These are phyloP conservation scores for Brettanomyces naardenensis DNA, from an alignment of 805 yeast species.

Conservation along the genomic window DNA sequence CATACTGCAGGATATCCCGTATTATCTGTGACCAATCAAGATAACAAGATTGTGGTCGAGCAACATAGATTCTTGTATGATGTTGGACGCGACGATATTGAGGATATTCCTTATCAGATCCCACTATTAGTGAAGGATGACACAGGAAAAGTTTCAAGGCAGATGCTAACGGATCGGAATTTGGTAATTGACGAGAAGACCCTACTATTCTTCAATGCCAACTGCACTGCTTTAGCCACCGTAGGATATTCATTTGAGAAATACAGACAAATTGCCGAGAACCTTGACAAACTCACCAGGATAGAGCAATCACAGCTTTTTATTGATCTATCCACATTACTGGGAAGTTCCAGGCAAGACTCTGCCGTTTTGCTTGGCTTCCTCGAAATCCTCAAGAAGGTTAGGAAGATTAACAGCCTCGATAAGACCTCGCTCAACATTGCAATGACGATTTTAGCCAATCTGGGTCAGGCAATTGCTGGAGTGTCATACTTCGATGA, in stretches of 20 bases:
- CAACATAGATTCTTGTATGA: slow-evolving; percentile 32
- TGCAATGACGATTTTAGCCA: slow-evolving; percentile 28
- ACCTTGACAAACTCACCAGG: slow-evolving; percentile 17
- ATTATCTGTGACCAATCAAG: slow-evolving; percentile 35
- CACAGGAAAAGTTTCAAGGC: slow-evolving; percentile 30
- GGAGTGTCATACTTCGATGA: slow-evolving; percentile 18
- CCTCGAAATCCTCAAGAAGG: slow-evolving; percentile 23
- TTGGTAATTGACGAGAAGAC: slow-evolving; percentile 15
- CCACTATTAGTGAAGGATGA: slow-evolving; percentile 41
- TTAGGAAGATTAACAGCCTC: slow-evolving; percentile 19
- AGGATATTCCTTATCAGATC: slow-evolving; percentile 54
- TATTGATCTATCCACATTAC: slow-evolving; percentile 31
- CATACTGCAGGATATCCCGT: slow-evolving; percentile 60
- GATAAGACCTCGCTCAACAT: slow-evolving; percentile 29
- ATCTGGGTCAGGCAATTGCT: slow-evolving; percentile 21
- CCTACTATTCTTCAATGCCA: slow-evolving; percentile 35
- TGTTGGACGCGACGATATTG: slow-evolving; percentile 23
- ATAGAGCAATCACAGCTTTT: slow-evolving; percentile 31
- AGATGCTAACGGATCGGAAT: slow-evolving; percentile 36
- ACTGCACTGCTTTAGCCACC: slow-evolving; percentile 39
- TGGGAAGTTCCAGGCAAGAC: slow-evolving; percentile 27
- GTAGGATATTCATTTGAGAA: slow-evolving; percentile 34
- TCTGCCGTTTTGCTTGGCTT: slow-evolving; percentile 27
- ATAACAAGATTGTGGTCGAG: slow-evolving; percentile 29
- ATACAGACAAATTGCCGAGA: slow-evolving; percentile 18